A percentile compares a stretch with the other conserved stretches of the same genome.
Evolutionary conservation across 2,329 filamentous ascomycete genomes (phyloP).

Genomic region (Cryphonectria radicalis): DNA sequence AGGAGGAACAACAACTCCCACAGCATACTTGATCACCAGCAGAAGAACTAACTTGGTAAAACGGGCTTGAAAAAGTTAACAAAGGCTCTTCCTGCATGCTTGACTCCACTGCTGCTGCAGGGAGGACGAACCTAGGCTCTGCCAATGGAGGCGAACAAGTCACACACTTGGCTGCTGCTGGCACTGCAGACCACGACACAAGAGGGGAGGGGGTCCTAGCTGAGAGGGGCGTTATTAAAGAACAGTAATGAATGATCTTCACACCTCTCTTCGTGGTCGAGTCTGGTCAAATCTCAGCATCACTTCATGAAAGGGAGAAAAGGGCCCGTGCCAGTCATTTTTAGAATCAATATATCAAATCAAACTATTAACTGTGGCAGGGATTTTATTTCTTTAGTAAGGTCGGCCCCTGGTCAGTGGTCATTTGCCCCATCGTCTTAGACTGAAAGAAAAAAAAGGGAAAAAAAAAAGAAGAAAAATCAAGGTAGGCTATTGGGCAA

Average conservation of each 20-base stretch:
- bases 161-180: background rate
- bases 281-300: background rate
- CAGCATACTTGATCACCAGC: background rate
- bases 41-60: background rate
- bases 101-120: slow-evolving; percentile 1
- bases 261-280: background rate
- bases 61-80: background rate
- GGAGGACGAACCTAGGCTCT: background rate
- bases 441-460: background rate
- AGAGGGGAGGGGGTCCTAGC: background rate
- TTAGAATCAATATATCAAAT: background rate
- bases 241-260: background rate
- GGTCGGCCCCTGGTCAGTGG: background rate
- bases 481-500: background rate
- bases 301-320: background rate
- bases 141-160: background rate
- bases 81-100: background rate
- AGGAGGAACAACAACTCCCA: background rate
- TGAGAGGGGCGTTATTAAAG: background rate
- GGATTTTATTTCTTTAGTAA: background rate
- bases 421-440: background rate
- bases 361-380: background rate
- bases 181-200: background rate
- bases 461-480: background rate
- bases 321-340: slow-evolving; percentile 1